These are phyloP conservation scores for Trichosporon inkin DNA, from an alignment of 1,284 basidiomycete species.

Conservation along the genomic window DNA sequence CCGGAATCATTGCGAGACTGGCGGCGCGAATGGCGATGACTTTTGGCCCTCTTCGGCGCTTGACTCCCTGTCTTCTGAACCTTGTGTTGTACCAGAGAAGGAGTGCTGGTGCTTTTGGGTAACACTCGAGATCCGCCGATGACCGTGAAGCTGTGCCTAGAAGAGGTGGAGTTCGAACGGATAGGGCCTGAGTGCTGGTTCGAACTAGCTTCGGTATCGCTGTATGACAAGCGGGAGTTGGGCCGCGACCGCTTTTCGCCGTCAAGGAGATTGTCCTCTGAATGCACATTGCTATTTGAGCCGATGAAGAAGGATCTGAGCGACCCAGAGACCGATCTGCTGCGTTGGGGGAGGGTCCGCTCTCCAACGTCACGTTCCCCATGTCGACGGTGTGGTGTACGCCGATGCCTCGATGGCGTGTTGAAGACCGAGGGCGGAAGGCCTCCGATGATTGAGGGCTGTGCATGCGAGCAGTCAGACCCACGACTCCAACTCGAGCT, in stretches of 20 bases:
- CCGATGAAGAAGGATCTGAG: slow-evolving; percentile 15
- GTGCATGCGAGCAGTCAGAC: slow-evolving; percentile 7
- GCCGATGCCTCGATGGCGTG: background rate
- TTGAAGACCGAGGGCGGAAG: background rate
- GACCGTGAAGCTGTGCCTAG: background rate
- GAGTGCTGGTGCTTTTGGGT: slow-evolving; percentile 1
- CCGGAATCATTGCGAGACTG: background rate
- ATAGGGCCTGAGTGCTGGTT: background rate
- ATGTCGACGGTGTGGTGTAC: background rate
- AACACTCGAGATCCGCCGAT: background rate
- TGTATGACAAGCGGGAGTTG: background rate
- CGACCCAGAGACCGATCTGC: slow-evolving; percentile 15
- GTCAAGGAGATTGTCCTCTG: background rate
- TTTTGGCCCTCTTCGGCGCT: background rate
- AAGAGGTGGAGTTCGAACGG: background rate
- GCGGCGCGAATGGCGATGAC: slow-evolving; percentile 1
- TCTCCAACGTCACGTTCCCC: slow-evolving; percentile 4
- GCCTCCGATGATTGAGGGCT: background rate
- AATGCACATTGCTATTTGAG: background rate
- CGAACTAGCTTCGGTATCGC: slow-evolving; percentile 1
- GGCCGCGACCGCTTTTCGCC: background rate
- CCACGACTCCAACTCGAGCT: slow-evolving; percentile 6
- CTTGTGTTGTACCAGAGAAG: background rate
- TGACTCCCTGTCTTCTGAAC: background rate
- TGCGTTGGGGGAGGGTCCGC: slow-evolving; percentile 4